Conservation (phyloP, 306 rosid species). For the Pyrus bretschneideri region DNA sequence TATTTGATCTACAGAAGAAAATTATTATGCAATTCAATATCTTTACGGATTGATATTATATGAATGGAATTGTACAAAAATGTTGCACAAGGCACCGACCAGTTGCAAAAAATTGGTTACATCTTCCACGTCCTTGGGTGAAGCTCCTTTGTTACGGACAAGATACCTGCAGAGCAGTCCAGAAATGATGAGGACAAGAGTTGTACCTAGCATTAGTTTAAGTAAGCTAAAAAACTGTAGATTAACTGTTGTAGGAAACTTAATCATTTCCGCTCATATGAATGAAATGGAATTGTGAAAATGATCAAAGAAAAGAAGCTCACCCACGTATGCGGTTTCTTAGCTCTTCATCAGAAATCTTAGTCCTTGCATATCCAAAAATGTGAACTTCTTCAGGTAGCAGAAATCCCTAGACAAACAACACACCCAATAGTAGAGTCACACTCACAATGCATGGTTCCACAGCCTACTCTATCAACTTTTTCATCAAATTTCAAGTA, state of each 20-base stretch:
- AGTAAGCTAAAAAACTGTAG: background rate
- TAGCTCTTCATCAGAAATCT: conserved; percentile 73
- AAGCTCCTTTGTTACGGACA: conserved; percentile 40
- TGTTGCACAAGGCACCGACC: conserved; percentile 42
- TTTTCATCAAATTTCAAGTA: background rate
- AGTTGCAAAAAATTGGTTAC: conserved; percentile 69
- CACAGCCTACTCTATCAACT: background rate
- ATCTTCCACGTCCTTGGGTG: conserved; percentile 35
- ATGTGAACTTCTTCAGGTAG: conserved; percentile 65
- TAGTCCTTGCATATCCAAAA: conserved; percentile 94
- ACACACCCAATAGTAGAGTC: background rate
- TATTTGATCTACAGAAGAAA: conserved; percentile 59
- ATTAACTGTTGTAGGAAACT: background rate
- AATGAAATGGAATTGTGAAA: background rate
- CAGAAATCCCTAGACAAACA: conserved; percentile 64
- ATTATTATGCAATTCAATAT: conserved; percentile 5
- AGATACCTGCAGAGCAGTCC: conserved; percentile 59
- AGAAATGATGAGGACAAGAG: background rate
- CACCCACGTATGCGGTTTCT: conserved; percentile 75
- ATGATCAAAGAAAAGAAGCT: conserved; percentile 12
- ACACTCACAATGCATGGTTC: background rate
- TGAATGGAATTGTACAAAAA: background rate
- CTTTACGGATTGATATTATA: background rate
- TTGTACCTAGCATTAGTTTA: background rate
- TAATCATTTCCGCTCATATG: background rate